These are phyloP conservation scores for Dimargaris cristalligena DNA, from an alignment of 192 early-diverging fungal genomes.

Conservation along the genomic window DNA sequence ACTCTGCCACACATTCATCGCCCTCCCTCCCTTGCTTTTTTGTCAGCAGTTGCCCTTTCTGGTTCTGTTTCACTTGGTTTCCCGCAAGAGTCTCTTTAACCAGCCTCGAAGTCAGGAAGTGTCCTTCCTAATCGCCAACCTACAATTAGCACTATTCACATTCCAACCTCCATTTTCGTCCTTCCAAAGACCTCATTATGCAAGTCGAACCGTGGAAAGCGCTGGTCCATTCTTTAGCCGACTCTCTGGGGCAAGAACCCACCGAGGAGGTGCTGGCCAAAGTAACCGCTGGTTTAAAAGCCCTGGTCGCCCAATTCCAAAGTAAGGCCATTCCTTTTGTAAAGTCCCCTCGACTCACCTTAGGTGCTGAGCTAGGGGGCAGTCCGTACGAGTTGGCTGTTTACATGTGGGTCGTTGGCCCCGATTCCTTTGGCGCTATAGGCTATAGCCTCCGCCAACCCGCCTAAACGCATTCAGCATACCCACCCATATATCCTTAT, in stretches of 20 bases:
- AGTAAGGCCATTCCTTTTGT: neutral
- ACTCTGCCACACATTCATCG: too few relatives aligned
- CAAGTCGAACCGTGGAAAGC: constrained; percentile 3
- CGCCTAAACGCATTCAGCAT: too few relatives aligned
- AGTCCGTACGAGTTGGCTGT: neutral
- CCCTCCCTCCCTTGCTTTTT: too few relatives aligned
- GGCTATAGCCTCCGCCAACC: too few relatives aligned
- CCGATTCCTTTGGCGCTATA: neutral
- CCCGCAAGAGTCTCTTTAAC: too few relatives aligned
- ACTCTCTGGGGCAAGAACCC: neutral
- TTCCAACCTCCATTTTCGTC: too few relatives aligned
- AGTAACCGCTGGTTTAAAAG: neutral
- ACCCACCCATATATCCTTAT: neutral
- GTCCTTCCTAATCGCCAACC: too few relatives aligned
- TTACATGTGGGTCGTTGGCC: neutral
- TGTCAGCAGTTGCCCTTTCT: too few relatives aligned
- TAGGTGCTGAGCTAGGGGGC: neutral
- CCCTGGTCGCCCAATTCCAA: neutral
- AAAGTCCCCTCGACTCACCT: neutral
- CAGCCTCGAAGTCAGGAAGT: too few relatives aligned
- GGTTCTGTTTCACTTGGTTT: too few relatives aligned
- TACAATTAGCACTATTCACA: too few relatives aligned
- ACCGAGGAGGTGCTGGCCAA: neutral
- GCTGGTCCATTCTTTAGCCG: neutral
- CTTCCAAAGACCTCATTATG: too few relatives aligned